These are phyloP conservation scores for Colletotrichum graminicola DNA, from an alignment of 2,329 filamentous ascomycete genomes.

Conservation along the genomic window DNA sequence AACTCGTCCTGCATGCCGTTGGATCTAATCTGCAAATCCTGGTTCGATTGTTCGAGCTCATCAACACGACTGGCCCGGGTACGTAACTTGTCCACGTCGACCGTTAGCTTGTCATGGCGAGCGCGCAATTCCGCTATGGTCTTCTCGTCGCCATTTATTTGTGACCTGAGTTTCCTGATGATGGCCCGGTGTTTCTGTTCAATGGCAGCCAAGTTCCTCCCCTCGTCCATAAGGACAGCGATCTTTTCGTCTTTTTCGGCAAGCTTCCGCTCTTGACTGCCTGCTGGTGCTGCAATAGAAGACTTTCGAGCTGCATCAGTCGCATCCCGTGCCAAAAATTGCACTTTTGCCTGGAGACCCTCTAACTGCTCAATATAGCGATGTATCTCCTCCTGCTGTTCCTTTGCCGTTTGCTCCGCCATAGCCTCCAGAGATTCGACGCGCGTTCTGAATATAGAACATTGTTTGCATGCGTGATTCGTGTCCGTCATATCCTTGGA, in stretches of 20 bases:
- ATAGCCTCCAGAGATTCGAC: conserved; percentile 29
- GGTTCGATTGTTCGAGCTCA: conserved; percentile 66
- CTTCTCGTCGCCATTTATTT: conserved; percentile 75
- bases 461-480: conserved; percentile 28
- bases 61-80: conserved; percentile 63
- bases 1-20: conserved; percentile 55
- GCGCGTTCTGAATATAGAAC: conserved; percentile 9
- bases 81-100: conserved; percentile 61
- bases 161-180: conserved; percentile 83
- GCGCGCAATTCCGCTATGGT: conserved; percentile 69
- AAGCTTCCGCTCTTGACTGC: conserved; percentile 80
- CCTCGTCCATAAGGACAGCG: conserved; percentile 90
- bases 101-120: conserved; percentile 69
- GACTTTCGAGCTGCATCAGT: conserved; percentile 80
- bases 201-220: conserved; percentile 85
- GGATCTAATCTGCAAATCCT: conserved; percentile 45
- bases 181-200: conserved; percentile 87
- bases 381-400: conserved; percentile 79
- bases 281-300: conserved; percentile 70
- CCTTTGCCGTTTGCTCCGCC: conserved; percentile 10
- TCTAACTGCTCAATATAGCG: conserved; percentile 91
- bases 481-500: background rate
- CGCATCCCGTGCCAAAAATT: conserved; percentile 86
- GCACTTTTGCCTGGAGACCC: conserved; percentile 89
- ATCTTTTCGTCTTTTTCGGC: conserved; percentile 94